Evolutionary conservation across 202 grass and related monocot genomes (phyloP), one percentile per base, ranked within the genome.

Genomic region (Dendrocalamus latiflorus): DNA sequence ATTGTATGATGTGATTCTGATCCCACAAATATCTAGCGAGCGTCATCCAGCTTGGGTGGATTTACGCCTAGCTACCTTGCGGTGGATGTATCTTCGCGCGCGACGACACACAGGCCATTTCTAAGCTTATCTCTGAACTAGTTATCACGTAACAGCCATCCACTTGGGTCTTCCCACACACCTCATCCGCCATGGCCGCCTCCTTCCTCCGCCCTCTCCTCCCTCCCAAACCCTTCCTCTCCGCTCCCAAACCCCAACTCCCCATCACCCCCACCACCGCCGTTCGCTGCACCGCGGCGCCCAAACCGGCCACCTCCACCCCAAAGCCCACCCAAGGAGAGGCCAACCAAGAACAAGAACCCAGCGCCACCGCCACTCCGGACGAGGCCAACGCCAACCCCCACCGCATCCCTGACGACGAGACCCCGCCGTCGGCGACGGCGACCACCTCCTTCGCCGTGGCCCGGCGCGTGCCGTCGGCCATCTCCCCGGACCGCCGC

Each of bases 361-460:
- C 79, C 70, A 50, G 22, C 74, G 16, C 37, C 60, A 4, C 2
- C 3, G 20, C 62, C 22, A 66, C 70, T 16, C 70, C 79, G 57
- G 85, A 80, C n/a, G 85, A 86, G 21, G 60, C 61, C 39, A 43
- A 69, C 20, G 25, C 59, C 4, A 83, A 88, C 48, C 92, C 54
- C 2, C 81, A 58, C 51, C 28, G 70, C 81, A 88, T 91, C 81
- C 76, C 85, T 2, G 72, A 85, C 33, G 78, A 78, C 9, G 91
- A 93, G 57, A 89, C 89, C 33, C 85, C 88, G 9, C 42, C 45
- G n/a, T 62, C 86, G 2, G 85, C 89, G 22, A 38, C 80, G 13
- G 73, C 77, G 26, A 84, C 90, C 4, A 94, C 92, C 26, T 90
- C 90, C 58, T 90, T 91, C 61, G 83, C 83, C 38, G 85, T 94